Base-by-base conservation (phyloP, 331 rosid species). In the Saraca asoca region DNA sequence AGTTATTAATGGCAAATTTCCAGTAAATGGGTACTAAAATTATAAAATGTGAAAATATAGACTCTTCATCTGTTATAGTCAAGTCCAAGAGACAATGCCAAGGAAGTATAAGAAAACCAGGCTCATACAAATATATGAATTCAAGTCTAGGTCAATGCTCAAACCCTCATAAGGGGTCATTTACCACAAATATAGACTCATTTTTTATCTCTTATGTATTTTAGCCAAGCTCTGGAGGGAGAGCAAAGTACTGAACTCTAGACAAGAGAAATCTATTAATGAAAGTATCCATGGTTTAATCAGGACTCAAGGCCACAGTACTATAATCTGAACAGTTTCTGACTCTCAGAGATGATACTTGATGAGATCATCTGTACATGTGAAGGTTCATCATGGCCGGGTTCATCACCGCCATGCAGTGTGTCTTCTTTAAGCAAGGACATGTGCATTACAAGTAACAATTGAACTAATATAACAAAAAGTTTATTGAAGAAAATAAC, bases 281-380 rank as follows among this genome's bases (percentile, higher is more conserved):
- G 18, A 54, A 54, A 57, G 37, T 15, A 37, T 31, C 42, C 29
- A 35, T 14, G n/a, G 38, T 35, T 9, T 6, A 33, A 12, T 43
- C 60, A 52, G 48, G 17, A n/a, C 33, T 17, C 9, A 18, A 17
- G 7, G 38, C 15, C 35, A 33, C 16, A 19, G 11, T 7, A 55
- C 12, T 43, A 46, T 68, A 24, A 53, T 38, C 44, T 9, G 10
- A 34, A 66, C 48, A 24, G 31, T 24, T 24, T 67, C 62, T 70
- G 29, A 69, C 64, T 33, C 68, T 65, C 51, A 73, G 46, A 64
- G 65, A 75, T 29, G 72, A 77, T 60, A 51, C 35, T 63, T 15
- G 50, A 64, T 15, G 33, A 71, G 57, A 74, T 24, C 78, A 93
- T 97, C 98, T 88, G 88, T 53, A 76, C 44, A 66, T 76, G 71